Evolutionary conservation across 164 flowering plant species (phyloP), one percentile per base, ranked within the genome.

Genomic region (Piper betle): DNA sequence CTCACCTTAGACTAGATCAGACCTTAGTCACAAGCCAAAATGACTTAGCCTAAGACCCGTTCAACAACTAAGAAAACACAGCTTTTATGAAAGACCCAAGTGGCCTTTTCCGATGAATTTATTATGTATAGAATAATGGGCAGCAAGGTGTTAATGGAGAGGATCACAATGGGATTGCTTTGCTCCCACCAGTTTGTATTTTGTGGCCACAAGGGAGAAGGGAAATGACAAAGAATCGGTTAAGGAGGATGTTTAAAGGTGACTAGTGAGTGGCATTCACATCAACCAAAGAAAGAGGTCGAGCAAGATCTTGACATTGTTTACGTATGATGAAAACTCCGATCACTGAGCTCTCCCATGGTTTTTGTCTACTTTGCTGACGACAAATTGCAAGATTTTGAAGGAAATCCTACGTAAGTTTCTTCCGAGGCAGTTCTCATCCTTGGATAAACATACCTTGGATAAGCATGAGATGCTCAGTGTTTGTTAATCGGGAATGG

Each of bases 321-420:
- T 16, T 16, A 38, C 2, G 17, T 39, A 38, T 55, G 39, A 54
- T 54, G 25, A 4, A 39, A 37, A 25, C 60, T 56, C 20, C n/a
- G 56, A 5, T 10, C 60, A 57, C 39, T 42, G 54, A 63, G 52
- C 52, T 38, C 15, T 33, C 60, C 56, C 48, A 25, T 37, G 59
- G 55, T 56, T 60, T 60, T 56, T 66, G 64, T 66, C 60, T 9
- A 61, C n/a, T 56, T 66, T 38, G 55, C 64, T 46, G 39, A 55
- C 17, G 64, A 66, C 69, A 61, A 66, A 61, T 50, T 48, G 16
- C 16, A 46, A 66, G 60, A 61, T 61, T n/a, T 13, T 46, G 39
- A 15, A 60, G 52, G 25, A 59, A 59, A 41, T n/a, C 59, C 43
- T 2, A 46, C 3, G 15, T 46, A 46, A 46, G 15, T 46, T 46